These are phyloP conservation scores for Coleophoma eucalyptorum DNA, from an alignment of 2,329 filamentous ascomycete species.

Conservation along the genomic window DNA sequence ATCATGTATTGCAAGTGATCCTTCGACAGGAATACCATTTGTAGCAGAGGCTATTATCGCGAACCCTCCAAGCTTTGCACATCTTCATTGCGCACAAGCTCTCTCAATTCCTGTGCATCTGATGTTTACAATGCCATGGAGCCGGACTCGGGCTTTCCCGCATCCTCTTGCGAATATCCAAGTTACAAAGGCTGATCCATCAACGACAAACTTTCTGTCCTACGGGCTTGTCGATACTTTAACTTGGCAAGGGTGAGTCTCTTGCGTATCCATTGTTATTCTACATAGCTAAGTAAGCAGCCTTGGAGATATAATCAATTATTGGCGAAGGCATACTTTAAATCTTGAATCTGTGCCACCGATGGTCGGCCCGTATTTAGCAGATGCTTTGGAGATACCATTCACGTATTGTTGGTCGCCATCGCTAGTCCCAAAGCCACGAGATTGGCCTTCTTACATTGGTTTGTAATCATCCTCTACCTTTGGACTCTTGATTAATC, in stretches of 20 bases:
- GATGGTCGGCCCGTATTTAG: constrained; percentile 3
- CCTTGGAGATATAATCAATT: constrained; percentile 70
- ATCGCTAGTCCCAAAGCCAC: not conserved
- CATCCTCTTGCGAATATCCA: constrained; percentile 45
- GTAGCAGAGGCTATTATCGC: constrained; percentile 24
- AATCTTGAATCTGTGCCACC: constrained; percentile 3
- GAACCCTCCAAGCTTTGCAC: constrained; percentile 32
- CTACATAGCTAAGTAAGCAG: constrained; percentile 3
- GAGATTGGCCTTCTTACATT: not conserved
- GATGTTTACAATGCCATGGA: constrained; percentile 66
- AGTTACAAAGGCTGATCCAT: constrained; percentile 25
- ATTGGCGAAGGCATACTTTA: constrained; percentile 4
- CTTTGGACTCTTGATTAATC: not conserved
- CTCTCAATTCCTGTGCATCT: constrained; percentile 58
- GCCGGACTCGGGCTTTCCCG: constrained; percentile 9
- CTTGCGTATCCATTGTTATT: too few relatives aligned
- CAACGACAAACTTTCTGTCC: constrained; percentile 36
- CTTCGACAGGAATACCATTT: constrained; percentile 10
- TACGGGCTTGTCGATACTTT: constrained; percentile 43
- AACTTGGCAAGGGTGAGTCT: constrained; percentile 41
- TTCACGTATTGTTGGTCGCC: constrained; percentile 5
- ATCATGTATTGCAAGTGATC: constrained; percentile 64
- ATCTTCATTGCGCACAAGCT: constrained; percentile 53
- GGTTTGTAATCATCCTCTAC: not conserved
- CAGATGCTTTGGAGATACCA: constrained; percentile 2